Percentiles rank a stretch among this genome's conserved stretches.
phyloP scores from a whole-genome alignment of 129 eudicot genomes.

The Saposhnikovia divaricata region DNA sequence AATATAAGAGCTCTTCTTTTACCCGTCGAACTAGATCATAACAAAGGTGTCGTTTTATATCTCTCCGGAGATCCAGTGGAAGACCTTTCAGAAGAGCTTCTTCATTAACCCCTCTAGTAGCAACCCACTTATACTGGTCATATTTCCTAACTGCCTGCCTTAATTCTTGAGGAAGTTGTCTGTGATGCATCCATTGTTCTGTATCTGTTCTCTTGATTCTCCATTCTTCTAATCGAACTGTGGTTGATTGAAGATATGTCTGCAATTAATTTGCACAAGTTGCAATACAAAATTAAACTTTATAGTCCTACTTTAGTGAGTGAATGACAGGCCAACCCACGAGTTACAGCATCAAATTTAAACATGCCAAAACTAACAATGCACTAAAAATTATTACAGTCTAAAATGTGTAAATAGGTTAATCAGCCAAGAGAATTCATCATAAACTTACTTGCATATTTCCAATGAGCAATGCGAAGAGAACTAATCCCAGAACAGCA shows the following conservation, averaged over 20 bases:
- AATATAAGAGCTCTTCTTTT: constrained; percentile 14
- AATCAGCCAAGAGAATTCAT: background rate
- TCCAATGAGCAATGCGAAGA: constrained; percentile 89
- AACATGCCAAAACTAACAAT: background rate
- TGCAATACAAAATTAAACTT: background rate
- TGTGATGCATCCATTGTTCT: constrained; percentile 94
- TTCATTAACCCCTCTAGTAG: constrained; percentile 92
- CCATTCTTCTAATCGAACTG: constrained; percentile 91
- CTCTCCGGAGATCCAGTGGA: constrained; percentile 80
- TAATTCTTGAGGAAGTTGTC: constrained; percentile 81
- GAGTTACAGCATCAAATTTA: background rate
- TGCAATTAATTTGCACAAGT: constrained; percentile 16
- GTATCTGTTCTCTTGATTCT: constrained; percentile 84
- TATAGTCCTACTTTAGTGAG: background rate
- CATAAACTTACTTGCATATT: constrained; percentile 70
- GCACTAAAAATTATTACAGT: background rate
- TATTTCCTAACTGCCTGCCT: constrained; percentile 65
- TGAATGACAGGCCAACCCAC: background rate
- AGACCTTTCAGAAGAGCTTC: constrained; percentile 71
- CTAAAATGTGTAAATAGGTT: background rate
- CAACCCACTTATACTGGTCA: constrained; percentile 90
- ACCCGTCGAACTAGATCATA: constrained; percentile 87
- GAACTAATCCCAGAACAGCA: constrained; percentile 67
- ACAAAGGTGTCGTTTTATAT: constrained; percentile 87
- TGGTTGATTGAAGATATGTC: constrained; percentile 90